Base-by-base conservation (phyloP, 164 flowering plant genomes). In the Saururus chinensis region DNA sequence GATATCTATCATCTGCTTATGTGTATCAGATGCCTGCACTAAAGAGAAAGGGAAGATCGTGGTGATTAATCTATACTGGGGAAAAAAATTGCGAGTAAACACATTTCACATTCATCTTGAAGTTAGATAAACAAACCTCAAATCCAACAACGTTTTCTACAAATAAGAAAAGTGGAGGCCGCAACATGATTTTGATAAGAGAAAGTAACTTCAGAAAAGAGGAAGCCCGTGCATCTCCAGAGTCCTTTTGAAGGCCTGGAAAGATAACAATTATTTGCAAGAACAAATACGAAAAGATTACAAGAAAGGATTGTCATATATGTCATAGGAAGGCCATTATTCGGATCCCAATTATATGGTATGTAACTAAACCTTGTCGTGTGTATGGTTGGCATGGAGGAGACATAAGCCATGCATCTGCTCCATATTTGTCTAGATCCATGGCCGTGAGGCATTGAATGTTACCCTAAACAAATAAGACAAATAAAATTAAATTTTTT, bases 341-440 rank as follows among this genome's bases (percentile, higher is more conserved):
- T 30, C 2, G 2, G 6, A 30, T 30, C 37, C 37, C 37, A 2
- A 30, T n/a, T 30, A 30, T 30, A 30, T 30, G 37, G 37, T 0
- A 45, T 45, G 49, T 13, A 26, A 19, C 49, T 22, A 56, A 19
- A 88, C 98, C 98, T 93, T 93, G 98, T n/a, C 99, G 81, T 54
- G 99, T 93, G 65, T 93, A 93, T 9, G 99, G 99, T 67, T 93
- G 99, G 71, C 99, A 93, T 57, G 99, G 99, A 67, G 99, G 97
- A 61, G 97, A 90, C 55, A 93, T 84, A 60, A 93, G 89, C 99
- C 99, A 93, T 4, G 78, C 91, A 66, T 88, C 71, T 21, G 96
- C 96, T 57, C 69, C 66, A 63, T 85, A 87, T 24, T 77, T 79
- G 75, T 90, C 96, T 25, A 93, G 81, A 60, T 86, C 95, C 68